Evolutionary conservation across 352 stramenopile species (phyloP), one percentile per base, ranked within the genome.

Genomic region (Pythium aristosporum): DNA sequence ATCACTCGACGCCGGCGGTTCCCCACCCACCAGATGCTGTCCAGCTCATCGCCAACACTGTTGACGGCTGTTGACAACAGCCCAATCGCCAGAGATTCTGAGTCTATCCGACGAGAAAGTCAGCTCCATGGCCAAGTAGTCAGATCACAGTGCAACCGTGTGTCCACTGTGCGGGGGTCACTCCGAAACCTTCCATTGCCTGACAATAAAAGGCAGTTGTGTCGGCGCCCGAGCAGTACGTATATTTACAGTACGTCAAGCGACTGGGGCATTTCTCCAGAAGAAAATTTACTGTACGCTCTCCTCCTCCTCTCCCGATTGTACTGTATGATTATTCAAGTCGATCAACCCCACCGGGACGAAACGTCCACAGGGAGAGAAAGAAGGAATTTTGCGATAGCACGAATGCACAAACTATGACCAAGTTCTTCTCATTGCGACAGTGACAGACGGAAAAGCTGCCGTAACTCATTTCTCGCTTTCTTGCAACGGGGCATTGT

Each of bases 21-120:
- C 56, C 56, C 43, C 61, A 67, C 61, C 61, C 61, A 67, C 61
- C 61, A 67, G 61, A 52, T 67, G 61, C 32, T 37, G 25, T 2
- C 2, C 21, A 36, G 5, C 57, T 48, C 57, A 44, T 39, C 34
- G 46, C 5, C 6, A 44, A 10, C 30, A n/a, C 37, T 12, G 10
- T 18, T 42, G 11, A 42, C 15, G 37, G 37, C 37, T 30, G 25
- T 30, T 30, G 25, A 30, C 25, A 30, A 30, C 34, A n/a, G 21
- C 32, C 30, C 39, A 41, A 54, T 44, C 20, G 30, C 43, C 49
- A 43, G 49, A 56, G 28, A 39, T 39, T 39, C 34, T 46, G 13
- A 20, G 39, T 46, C 39, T 46, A 46, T 46, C 39, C 51, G 20
- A 34, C 4, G 12, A 57, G 51, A 20, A 37, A 57, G 51, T 57